Percentiles rank a stretch among this genome's conserved stretches.
phyloP scores from a whole-genome alignment of 2,329 filamentous ascomycete species.

The Colletotrichum phormii region DNA sequence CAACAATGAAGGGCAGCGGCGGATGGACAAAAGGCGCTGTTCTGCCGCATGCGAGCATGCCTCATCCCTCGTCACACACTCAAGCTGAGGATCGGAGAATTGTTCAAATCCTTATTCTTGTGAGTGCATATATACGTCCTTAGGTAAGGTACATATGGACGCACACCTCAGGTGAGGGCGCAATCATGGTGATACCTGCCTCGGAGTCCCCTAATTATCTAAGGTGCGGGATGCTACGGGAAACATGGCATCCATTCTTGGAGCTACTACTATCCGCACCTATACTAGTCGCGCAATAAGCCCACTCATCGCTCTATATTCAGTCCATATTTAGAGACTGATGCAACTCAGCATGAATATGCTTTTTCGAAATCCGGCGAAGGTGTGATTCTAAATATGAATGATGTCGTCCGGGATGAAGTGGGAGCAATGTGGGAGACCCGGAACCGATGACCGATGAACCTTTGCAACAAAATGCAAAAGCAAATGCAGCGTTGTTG shows the following conservation, averaged over 20 bases:
- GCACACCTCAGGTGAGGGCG: constrained; percentile 12
- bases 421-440: background rate
- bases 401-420: background rate
- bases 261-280: background rate
- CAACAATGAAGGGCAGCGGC: constrained; percentile 26
- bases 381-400: constrained; percentile 17
- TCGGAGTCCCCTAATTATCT: background rate
- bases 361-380: constrained; percentile 26
- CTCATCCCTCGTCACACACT: constrained; percentile 14
- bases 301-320: background rate
- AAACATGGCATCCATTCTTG: background rate
- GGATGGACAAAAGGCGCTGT: background rate
- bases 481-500: background rate
- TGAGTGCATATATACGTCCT: background rate
- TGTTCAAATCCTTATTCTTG: background rate
- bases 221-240: background rate
- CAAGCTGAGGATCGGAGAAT: constrained; percentile 13
- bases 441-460: background rate
- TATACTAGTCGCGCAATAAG: background rate
- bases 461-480: too few species aligned
- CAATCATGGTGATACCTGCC: constrained; percentile 1
- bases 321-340: constrained; percentile 26
- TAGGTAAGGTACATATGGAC: background rate
- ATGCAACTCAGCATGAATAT: constrained; percentile 16
- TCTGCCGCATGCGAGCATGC: constrained; percentile 3